phyloP scores from a whole-genome alignment of 1,139 yeast genomes.

The Groenewaldozyma sp. region DNA sequence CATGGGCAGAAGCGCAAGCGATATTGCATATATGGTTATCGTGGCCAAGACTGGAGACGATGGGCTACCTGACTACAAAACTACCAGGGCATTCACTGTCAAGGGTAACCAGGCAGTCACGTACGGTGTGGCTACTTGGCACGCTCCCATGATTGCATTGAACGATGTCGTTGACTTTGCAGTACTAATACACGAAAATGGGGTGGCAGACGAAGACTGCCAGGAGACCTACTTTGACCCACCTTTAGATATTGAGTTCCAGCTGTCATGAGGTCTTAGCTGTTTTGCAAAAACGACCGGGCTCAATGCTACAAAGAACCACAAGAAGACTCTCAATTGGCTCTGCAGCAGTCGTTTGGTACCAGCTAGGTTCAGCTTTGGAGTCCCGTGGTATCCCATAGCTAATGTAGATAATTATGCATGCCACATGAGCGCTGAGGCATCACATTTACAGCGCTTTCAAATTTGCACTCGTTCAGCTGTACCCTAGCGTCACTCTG shows the following conservation, averaged over 20 bases:
- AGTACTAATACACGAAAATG: slow-evolving; percentile 77
- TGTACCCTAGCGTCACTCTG: no score
- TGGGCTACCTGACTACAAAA: slow-evolving; percentile 51
- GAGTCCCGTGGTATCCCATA: no score
- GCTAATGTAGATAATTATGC: no score
- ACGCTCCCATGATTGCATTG: slow-evolving; percentile 86
- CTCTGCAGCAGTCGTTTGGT: no score
- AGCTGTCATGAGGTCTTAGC: no score
- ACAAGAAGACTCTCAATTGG: no score
- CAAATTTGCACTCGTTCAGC: no score
- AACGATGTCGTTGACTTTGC: slow-evolving; percentile 61
- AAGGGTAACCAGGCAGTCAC: slow-evolving; percentile 83
- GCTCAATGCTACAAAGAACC: no score
- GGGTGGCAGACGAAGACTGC: slow-evolving; percentile 69
- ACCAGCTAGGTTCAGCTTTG: no score
- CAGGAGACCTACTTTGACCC: slow-evolving; percentile 69
- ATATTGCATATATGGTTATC: slow-evolving; percentile 62
- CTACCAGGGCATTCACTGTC: slow-evolving; percentile 61
- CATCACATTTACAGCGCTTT: no score
- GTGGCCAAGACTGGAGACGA: slow-evolving; percentile 53
- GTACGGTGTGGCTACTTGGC: slow-evolving; percentile 67
- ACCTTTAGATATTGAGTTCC: slow-evolving; percentile 10
- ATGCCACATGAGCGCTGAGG: no score
- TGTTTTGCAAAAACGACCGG: no score
- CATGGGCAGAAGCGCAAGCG: slow-evolving; percentile 52